Evolutionary conservation across 306 rosid genomes (phyloP).

Genomic region (Pterocarpus santalinus): DNA sequence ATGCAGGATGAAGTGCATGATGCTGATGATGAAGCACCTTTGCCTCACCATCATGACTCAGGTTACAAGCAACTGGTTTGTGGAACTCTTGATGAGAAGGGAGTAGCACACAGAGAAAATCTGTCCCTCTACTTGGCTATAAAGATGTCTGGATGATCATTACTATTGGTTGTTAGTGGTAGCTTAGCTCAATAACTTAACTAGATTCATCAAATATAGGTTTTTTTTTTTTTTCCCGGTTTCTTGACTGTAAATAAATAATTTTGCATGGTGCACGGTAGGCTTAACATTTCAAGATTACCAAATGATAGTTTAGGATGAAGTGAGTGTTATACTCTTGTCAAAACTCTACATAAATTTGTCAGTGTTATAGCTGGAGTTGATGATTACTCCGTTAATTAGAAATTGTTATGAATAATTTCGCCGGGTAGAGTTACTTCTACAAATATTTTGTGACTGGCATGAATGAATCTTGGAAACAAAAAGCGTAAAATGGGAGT

Average conservation of each 20-base stretch:
- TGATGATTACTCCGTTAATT: constrained; percentile 13
- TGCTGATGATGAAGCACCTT: constrained; percentile 58
- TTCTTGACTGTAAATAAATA: constrained; percentile 38
- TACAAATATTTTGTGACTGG: too few species aligned
- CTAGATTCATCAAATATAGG: too few species aligned
- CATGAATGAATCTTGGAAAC: too few species aligned
- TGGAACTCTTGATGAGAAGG: constrained; percentile 65
- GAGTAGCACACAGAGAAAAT: constrained; percentile 69
- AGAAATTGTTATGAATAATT: not conserved
- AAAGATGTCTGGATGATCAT: too few species aligned
- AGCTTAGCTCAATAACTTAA: too few species aligned
- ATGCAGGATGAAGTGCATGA: constrained; percentile 76
- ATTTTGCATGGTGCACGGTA: constrained; percentile 35
- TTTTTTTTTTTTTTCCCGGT: not conserved
- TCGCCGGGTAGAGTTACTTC: too few species aligned
- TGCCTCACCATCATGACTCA: constrained; percentile 71
- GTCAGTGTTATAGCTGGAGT: constrained; percentile 5
- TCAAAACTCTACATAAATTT: not conserved
- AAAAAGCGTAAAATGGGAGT: too few species aligned
- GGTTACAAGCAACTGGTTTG: constrained; percentile 76
- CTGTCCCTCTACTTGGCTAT: constrained; percentile 62
- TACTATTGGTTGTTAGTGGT: too few species aligned
- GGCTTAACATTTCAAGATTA: constrained; percentile 21
- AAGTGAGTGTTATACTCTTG: constrained; percentile 24
- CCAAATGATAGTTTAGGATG: constrained; percentile 29